phyloP scores from a whole-genome alignment of 2,329 filamentous ascomycete genomes.

The Nemania sp. region DNA sequence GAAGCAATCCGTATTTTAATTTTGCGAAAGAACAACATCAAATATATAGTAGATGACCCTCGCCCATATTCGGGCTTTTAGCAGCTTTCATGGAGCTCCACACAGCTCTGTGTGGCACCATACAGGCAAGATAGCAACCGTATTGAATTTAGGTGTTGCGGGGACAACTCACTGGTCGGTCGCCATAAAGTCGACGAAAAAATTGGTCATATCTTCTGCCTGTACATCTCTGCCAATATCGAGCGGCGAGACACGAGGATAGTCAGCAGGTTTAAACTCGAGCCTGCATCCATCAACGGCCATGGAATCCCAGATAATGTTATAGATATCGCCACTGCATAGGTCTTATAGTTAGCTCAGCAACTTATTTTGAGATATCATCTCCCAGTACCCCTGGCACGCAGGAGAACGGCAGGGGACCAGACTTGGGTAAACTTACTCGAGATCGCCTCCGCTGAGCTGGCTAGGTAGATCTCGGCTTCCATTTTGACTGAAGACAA shows the following conservation, averaged over 20 bases:
- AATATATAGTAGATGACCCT: neutral
- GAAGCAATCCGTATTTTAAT: neutral
- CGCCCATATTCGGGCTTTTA: neutral
- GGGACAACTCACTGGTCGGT: conserved; percentile 38
- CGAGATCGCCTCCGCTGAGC: conserved; percentile 77
- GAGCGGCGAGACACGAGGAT: conserved; percentile 60
- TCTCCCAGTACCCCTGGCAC: neutral
- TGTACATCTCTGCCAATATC: conserved; percentile 66
- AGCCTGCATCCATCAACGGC: conserved; percentile 47
- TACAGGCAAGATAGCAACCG: neutral
- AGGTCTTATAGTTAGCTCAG: neutral
- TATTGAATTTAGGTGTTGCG: neutral
- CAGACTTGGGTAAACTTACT: conserved; percentile 14
- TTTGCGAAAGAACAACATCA: neutral
- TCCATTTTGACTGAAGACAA: conserved; percentile 77
- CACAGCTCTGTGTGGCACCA: neutral
- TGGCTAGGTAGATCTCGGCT: conserved; percentile 75
- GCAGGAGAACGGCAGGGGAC: neutral
- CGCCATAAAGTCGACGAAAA: conserved; percentile 66
- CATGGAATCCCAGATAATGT: conserved; percentile 72
- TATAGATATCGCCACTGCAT: conserved; percentile 71
- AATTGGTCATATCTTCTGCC: conserved; percentile 71
- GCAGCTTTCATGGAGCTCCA: too few relatives aligned
- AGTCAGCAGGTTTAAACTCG: conserved; percentile 67
- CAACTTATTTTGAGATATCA: neutral